Conservation (phyloP, 2,329 filamentous ascomycete species). For the Claviceps spartinae region DNA sequence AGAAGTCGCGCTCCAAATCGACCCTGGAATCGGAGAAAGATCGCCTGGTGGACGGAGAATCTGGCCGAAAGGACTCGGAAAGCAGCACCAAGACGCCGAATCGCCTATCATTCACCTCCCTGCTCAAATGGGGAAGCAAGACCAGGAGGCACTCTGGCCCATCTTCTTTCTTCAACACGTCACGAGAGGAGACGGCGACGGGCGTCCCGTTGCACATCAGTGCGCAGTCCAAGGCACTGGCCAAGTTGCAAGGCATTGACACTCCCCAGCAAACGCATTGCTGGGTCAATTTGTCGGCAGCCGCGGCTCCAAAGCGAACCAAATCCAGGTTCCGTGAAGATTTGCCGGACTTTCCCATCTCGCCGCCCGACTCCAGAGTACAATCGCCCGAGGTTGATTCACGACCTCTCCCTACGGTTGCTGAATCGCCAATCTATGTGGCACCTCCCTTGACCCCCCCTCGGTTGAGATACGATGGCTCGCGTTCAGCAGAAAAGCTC, state of each 20-base stretch:
- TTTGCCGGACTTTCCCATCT: slow-evolving; percentile 70
- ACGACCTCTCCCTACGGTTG: slow-evolving; percentile 19
- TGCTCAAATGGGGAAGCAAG: slow-evolving; percentile 59
- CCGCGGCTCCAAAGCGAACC: slow-evolving; percentile 55
- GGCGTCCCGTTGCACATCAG: slow-evolving; percentile 11
- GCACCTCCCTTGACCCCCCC: slow-evolving; percentile 15
- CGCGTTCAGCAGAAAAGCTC: slow-evolving; percentile 30
- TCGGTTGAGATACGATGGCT: slow-evolving; percentile 28
- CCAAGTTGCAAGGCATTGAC: slow-evolving; percentile 22
- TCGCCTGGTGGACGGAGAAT: slow-evolving; percentile 32
- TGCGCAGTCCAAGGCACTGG: slow-evolving; percentile 20
- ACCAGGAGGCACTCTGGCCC: slow-evolving; percentile 42
- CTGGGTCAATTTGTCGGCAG: slow-evolving; percentile 21
- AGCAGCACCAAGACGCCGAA: slow-evolving; percentile 29
- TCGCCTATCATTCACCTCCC: slow-evolving; percentile 49
- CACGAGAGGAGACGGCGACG: slow-evolving; percentile 65
- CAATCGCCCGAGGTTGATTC: slow-evolving; percentile 59
- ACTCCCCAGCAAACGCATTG: slow-evolving; percentile 12
- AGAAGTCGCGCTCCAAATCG: slow-evolving; percentile 36
- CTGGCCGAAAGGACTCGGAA: slow-evolving; percentile 40
- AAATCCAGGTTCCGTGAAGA: slow-evolving; percentile 89
- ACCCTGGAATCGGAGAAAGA: slow-evolving; percentile 29
- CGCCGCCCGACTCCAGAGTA: slow-evolving; percentile 70
- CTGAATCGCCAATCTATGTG: slow-evolving; percentile 14
- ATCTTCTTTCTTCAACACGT: slow-evolving; percentile 85